Evolutionary conservation across 2,329 filamentous ascomycete genomes (phyloP).

Genomic region (Colletotrichum sp.): DNA sequence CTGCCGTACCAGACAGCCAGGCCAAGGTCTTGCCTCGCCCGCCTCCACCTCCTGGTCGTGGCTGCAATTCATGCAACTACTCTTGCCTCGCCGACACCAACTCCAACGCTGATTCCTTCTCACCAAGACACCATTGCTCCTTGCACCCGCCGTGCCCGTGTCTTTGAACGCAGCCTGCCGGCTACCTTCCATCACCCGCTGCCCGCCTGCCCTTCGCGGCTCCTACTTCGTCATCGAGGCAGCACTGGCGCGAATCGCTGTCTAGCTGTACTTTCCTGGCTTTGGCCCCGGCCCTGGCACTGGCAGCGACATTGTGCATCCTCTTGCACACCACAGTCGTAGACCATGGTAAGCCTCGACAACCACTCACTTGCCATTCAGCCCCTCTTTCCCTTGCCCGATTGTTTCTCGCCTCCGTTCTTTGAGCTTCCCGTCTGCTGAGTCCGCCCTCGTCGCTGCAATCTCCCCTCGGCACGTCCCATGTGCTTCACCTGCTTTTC

Average conservation of each 20-base stretch:
- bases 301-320: conserved; percentile 1
- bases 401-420: background rate
- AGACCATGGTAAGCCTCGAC: conserved; percentile 17
- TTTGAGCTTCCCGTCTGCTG: background rate
- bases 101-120: background rate
- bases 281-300: background rate
- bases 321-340: conserved; percentile 8
- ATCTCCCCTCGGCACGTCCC: background rate
- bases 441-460: background rate
- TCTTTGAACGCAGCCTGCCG: conserved; percentile 10
- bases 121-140: conserved; percentile 7
- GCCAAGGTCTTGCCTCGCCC: conserved; percentile 6
- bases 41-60: conserved; percentile 20
- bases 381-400: background rate
- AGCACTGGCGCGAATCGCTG: conserved; percentile 17
- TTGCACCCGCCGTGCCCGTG: conserved; percentile 8
- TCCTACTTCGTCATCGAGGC: conserved; percentile 15
- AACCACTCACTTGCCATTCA: background rate
- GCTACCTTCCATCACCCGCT: background rate
- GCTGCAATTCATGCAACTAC: conserved; percentile 20
- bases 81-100: conserved; percentile 8
- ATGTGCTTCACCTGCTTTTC: background rate
- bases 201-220: conserved; percentile 13
- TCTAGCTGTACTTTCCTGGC: conserved; percentile 4
- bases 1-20: background rate